Percentiles rank a stretch among this genome's conserved stretches.
Conservation (phyloP, 1,284 basidiomycete genomes). For the Trametes pubescens region DNA sequence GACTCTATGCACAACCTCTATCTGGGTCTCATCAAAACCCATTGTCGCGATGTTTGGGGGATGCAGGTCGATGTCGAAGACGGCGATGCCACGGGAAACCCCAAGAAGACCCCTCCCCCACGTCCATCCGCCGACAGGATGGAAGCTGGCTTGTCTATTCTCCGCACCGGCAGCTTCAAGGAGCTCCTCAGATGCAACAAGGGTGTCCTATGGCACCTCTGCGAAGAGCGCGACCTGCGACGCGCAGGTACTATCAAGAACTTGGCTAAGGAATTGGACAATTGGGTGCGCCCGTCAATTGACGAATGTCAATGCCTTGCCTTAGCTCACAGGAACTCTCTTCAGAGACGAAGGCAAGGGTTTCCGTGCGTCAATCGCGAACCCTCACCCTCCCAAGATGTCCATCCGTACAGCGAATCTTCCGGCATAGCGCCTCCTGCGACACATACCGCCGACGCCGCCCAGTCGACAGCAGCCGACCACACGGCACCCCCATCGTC, state of each 20-base stretch:
- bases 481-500: too few relatives aligned
- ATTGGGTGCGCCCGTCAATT: not conserved
- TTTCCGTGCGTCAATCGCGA: too few relatives aligned
- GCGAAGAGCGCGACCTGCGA: not conserved
- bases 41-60: not conserved
- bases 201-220: not conserved
- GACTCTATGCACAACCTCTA: not conserved
- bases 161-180: not conserved
- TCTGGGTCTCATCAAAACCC: not conserved
- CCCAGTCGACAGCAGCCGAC: too few relatives aligned
- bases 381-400: too few relatives aligned
- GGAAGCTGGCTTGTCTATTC: not conserved
- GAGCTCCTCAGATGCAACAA: not conserved
- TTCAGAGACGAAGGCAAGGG: not conserved
- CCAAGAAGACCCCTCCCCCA: not conserved
- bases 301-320: too few relatives aligned
- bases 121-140: not conserved
- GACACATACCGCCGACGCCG: too few relatives aligned
- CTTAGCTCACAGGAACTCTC: too few relatives aligned
- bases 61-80: not conserved
- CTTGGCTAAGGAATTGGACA: not conserved
- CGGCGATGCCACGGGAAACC: not conserved
- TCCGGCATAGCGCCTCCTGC: too few relatives aligned
- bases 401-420: too few relatives aligned
- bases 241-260: not conserved